Percentiles rank a stretch among this genome's conserved stretches.
phyloP scores from a whole-genome alignment of 2,329 filamentous ascomycete genomes.

The Penicillium polonicum region DNA sequence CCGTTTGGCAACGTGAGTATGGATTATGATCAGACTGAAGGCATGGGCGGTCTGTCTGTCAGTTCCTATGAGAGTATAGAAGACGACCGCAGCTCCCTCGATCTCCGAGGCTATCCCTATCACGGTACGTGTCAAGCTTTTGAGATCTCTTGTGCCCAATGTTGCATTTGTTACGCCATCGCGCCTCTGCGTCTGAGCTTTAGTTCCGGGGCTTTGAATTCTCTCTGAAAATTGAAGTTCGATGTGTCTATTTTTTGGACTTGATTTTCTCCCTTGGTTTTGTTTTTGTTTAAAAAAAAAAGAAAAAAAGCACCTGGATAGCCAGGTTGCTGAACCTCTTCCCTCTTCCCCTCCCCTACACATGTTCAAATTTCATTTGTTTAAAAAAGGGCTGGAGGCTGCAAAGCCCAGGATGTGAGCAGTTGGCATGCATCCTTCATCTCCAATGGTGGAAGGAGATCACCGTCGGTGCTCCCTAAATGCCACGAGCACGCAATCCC shows the following conservation, averaged over 20 bases:
- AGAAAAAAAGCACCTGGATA: neutral
- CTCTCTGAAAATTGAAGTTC: conserved; percentile 5
- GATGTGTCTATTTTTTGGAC: neutral
- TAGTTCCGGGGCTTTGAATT: neutral
- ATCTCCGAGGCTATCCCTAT: conserved; percentile 41
- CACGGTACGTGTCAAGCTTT: conserved; percentile 36
- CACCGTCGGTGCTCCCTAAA: conserved; percentile 15
- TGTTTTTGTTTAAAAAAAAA: no score
- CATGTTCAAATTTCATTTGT: conserved; percentile 3
- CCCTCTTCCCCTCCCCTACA: neutral
- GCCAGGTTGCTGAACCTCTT: neutral
- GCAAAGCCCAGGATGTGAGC: neutral
- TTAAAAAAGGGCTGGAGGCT: neutral
- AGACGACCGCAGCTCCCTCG: conserved; percentile 40
- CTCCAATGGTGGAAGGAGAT: conserved; percentile 18
- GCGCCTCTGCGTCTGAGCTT: conserved; percentile 12
- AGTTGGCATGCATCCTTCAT: neutral
- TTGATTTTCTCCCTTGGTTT: no score
- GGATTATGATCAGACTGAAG: conserved; percentile 44
- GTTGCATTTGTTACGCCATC: conserved; percentile 39
- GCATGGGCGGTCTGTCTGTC: conserved; percentile 42
- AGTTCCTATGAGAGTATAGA: conserved; percentile 45
- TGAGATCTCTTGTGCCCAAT: conserved; percentile 17
- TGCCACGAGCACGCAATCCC: conserved; percentile 39
- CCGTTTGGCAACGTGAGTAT: conserved; percentile 35